Evolutionary conservation across 139 green algal species (phyloP).

Genomic region (Chlamydomonas sp.): DNA sequence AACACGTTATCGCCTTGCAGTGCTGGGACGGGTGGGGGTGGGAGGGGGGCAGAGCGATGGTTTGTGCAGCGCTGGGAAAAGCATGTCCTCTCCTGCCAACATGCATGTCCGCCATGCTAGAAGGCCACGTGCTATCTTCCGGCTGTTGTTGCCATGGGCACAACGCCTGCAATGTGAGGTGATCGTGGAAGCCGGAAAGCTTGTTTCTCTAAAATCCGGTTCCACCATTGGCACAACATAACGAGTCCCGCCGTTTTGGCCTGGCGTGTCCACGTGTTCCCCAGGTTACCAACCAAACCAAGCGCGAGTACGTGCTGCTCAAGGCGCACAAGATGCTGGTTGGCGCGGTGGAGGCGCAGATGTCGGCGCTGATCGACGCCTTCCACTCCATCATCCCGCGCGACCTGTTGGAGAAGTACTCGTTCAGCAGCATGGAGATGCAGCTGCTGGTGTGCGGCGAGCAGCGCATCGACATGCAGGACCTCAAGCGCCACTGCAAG

Average conservation of each 20-base stretch:
- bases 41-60: too few species aligned
- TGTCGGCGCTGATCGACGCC: slow-evolving; percentile 66
- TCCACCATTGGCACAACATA: too few species aligned
- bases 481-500: slow-evolving; percentile 59
- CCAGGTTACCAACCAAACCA: slow-evolving; percentile 64
- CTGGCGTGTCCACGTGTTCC: neutral
- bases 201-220: too few species aligned
- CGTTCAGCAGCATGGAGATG: slow-evolving; percentile 83
- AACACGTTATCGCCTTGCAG: too few species aligned
- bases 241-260: neutral
- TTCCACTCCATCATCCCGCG: slow-evolving; percentile 69
- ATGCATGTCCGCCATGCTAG: too few species aligned
- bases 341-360: slow-evolving; percentile 68
- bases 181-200: too few species aligned
- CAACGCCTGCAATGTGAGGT: too few species aligned
- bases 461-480: slow-evolving; percentile 61
- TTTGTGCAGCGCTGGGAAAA: too few species aligned
- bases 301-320: slow-evolving; percentile 73
- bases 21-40: too few species aligned
- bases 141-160: too few species aligned
- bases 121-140: too few species aligned
- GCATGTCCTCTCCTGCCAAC: too few species aligned
- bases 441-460: slow-evolving; percentile 74
- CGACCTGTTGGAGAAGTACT: slow-evolving; percentile 76
- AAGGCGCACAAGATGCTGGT: slow-evolving; percentile 77